Evolutionary conservation across 352 stramenopile genomes (phyloP), one percentile per base, ranked within the genome.

Genomic region (Thalassiosira livingstoniorum): DNA sequence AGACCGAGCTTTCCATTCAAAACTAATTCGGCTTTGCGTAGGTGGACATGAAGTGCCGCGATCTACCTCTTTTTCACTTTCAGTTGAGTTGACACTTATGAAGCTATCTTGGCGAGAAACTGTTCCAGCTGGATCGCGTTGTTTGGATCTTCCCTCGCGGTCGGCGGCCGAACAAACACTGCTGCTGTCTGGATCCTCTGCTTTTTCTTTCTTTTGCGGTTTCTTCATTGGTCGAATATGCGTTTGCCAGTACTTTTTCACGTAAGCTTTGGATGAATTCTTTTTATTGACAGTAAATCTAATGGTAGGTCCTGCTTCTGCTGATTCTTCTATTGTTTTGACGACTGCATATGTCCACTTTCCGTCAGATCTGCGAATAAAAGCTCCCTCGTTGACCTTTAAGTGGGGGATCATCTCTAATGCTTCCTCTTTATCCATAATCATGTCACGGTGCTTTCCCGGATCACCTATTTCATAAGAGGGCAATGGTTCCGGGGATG

Each of bases 271-370:
- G n/a, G 78, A 82, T 34, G 78, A 78, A 43, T 86, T 81, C 7
- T 53, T 31, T 73, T 81, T 23, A 43, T 82, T 75, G 0, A 86
- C 78, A 7, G 57, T 79, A 31, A 86, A 86, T 70, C 78, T 42
- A 55, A 86, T 79, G 10, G 72, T 68, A 45, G 71, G 63, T 31
- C 67, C 77, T 1, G 72, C 72, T 34, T 82, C 60, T 11, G 53
- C 57, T 1, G 69, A 65, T 55, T 82, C 66, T 57, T 86, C 78
- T 1, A 81, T 27, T n/a, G 42, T 54, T 61, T 82, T 86, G 27
- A 86, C 66, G 23, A 76, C 61, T 29, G 80, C 80, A 70, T 75
- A 87, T 23, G 80, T 87, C 74, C 75, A 87, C 31, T 80, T 87
- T 11, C 80, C 80, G 70, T 87, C 74, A n/a, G 74, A 83, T 2